Conservation (phyloP, 148 eudicot species). For the Amaranthus palmeri region DNA sequence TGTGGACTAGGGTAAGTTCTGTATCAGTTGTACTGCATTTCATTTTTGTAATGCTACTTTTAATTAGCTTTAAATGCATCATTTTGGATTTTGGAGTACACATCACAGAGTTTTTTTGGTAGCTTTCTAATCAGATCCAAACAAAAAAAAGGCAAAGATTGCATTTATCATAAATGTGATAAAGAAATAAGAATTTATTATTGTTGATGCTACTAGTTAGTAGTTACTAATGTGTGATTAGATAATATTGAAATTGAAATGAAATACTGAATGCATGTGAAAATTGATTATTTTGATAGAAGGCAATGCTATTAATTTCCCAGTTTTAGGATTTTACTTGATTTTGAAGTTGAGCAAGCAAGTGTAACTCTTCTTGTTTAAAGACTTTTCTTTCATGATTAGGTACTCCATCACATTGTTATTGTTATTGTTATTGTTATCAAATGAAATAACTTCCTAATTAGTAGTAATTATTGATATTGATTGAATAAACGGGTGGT, state of each 20-base stretch:
- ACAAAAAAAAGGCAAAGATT: constrained; percentile 10
- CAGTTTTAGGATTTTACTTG: too few relatives aligned
- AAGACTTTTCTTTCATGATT: too few relatives aligned
- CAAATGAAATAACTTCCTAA: too few relatives aligned
- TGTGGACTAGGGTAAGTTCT: constrained; percentile 78
- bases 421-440: too few relatives aligned
- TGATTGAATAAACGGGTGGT: too few relatives aligned
- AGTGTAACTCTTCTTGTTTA: too few relatives aligned
- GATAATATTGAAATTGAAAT: neutral
- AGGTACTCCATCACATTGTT: too few relatives aligned
- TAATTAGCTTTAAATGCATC: constrained; percentile 3
- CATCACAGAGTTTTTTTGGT: constrained; percentile 8
- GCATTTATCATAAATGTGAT: constrained; percentile 5
- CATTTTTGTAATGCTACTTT: too few relatives aligned
- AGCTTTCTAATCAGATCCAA: neutral
- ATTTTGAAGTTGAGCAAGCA: too few relatives aligned
- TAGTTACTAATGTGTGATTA: neutral
- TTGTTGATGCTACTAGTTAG: neutral
- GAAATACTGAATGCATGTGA: neutral
- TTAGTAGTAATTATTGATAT: too few relatives aligned
- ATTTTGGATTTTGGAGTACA: constrained; percentile 11
- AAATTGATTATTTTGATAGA: neutral
- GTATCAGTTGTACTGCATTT: neutral
- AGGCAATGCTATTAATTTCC: neutral
- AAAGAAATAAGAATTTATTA: neutral